Conservation (phyloP, 2,329 filamentous ascomycete genomes). For the Anisogramma anomala region DNA sequence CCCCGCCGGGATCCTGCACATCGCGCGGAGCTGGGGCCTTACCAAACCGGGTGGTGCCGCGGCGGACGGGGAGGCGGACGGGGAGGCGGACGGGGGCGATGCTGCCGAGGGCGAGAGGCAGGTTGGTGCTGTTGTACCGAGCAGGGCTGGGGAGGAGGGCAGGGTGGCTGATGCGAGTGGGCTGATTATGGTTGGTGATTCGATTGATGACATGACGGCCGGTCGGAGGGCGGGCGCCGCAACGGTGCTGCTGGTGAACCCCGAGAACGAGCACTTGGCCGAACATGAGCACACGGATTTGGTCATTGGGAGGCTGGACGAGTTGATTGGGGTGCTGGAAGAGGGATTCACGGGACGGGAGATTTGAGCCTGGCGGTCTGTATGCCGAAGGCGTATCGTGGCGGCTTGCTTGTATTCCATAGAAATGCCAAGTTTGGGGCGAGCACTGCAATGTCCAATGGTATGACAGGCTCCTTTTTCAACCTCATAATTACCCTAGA, state of each 20-base stretch:
- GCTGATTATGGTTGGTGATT: slow-evolving; percentile 62
- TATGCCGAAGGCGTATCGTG: too few species aligned
- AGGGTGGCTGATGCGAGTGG: slow-evolving; percentile 32
- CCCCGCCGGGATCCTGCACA: slow-evolving; percentile 78
- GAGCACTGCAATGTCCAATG: too few species aligned
- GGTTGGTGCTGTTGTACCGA: slow-evolving; percentile 1
- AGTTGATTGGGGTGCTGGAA: slow-evolving; percentile 65
- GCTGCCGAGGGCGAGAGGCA: slow-evolving; percentile 2
- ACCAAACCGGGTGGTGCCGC: slow-evolving; percentile 11
- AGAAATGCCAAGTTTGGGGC: too few species aligned
- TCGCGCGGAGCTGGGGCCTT: slow-evolving; percentile 67
- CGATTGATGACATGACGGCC: slow-evolving; percentile 85
- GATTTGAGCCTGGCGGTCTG: slow-evolving; percentile 8
- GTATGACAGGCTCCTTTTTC: too few species aligned
- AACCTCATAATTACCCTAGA: too few species aligned
- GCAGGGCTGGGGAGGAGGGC: slow-evolving; percentile 15
- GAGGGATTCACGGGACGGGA: slow-evolving; percentile 53
- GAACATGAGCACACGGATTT: slow-evolving; percentile 68
- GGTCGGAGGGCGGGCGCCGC: slow-evolving; percentile 73
- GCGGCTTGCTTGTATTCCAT: too few species aligned
- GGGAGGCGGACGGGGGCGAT: neutral
- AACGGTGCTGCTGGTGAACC: slow-evolving; percentile 78
- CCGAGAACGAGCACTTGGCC: slow-evolving; percentile 61
- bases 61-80: slow-evolving; percentile 1
- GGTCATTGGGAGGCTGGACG: slow-evolving; percentile 59